Evolutionary conservation across 306 rosid species (phyloP).

Genomic region (Calophaca sinica): DNA sequence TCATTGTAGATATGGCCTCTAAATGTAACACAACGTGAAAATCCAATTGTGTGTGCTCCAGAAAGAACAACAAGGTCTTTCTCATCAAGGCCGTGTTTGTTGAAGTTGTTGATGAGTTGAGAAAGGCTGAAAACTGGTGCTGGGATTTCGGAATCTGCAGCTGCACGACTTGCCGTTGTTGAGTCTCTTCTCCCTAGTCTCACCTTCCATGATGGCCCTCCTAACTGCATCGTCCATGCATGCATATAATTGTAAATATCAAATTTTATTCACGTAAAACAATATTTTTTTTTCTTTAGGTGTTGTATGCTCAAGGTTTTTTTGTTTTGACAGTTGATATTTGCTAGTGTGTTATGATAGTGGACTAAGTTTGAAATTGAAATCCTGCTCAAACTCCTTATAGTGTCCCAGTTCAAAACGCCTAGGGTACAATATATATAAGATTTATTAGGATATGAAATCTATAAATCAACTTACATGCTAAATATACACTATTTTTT

Average conservation of each 20-base stretch:
- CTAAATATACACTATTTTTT: too few relatives aligned
- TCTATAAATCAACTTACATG: too few relatives aligned
- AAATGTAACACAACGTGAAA: constrained; percentile 42
- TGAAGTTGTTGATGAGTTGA: constrained; percentile 46
- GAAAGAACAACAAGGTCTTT: constrained; percentile 56
- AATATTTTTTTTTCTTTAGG: too few relatives aligned
- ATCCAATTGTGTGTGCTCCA: constrained; percentile 60
- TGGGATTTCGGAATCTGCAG: constrained; percentile 50
- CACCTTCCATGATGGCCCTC: constrained; percentile 62
- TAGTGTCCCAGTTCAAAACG: too few relatives aligned
- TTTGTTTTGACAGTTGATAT: too few relatives aligned
- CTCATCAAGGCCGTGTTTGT: constrained; percentile 52
- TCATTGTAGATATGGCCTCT: constrained; percentile 47
- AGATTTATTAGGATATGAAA: too few relatives aligned
- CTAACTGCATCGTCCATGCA: constrained; percentile 45
- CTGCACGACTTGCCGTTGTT: constrained; percentile 49
- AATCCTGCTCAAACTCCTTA: too few relatives aligned
- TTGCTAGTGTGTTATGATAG: too few relatives aligned
- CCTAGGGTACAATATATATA: too few relatives aligned
- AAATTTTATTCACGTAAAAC: too few relatives aligned
- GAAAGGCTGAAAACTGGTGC: constrained; percentile 45
- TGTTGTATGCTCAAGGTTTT: too few relatives aligned
- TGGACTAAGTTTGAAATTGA: too few relatives aligned
- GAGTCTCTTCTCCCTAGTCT: constrained; percentile 64
- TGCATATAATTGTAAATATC: not conserved